Percentiles rank a stretch among this genome's conserved stretches.
Evolutionary conservation across 192 early-diverging fungal species (phyloP).

Genomic region (Podila clonocystis): DNA sequence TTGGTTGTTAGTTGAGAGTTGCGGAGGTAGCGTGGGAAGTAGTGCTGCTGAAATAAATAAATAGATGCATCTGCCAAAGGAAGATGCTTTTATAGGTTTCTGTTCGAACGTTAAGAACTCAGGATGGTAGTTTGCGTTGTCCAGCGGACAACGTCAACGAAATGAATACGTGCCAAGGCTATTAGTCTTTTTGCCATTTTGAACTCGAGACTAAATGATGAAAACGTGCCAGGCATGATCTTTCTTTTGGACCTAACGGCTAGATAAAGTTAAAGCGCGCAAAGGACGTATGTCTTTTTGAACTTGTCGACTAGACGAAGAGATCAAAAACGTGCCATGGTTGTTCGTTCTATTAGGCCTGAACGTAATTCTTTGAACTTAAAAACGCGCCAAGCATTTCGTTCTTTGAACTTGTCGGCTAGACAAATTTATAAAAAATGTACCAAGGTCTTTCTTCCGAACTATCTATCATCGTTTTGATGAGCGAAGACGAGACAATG

Average conservation of each 20-base stretch:
- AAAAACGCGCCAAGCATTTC: slow-evolving; percentile 3
- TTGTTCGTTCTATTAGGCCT: neutral
- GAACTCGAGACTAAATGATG: neutral
- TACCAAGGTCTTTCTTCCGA: slow-evolving; percentile 3
- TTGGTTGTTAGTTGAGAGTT: slow-evolving; percentile 6
- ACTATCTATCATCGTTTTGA: slow-evolving; percentile 2
- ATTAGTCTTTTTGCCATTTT: slow-evolving; percentile 3
- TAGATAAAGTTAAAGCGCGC: slow-evolving; percentile 7
- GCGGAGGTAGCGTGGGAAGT: neutral
- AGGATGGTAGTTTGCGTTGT: slow-evolving; percentile 1
- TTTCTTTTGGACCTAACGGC: slow-evolving; percentile 5
- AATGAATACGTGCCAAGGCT: slow-evolving; percentile 2
- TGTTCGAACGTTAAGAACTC: neutral
- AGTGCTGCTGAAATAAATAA: slow-evolving; percentile 9
- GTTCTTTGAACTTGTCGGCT: slow-evolving; percentile 3
- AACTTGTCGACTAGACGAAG: slow-evolving; percentile 10
- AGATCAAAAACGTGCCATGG: slow-evolving; percentile 5
- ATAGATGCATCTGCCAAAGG: slow-evolving; percentile 1
- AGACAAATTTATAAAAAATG: slow-evolving; percentile 8
- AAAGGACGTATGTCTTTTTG: neutral
- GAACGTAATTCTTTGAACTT: neutral
- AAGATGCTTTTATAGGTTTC: slow-evolving; percentile 10
- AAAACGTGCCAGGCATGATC: neutral
- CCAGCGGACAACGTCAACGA: neutral
- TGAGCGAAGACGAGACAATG: slow-evolving; percentile 1